Base-by-base conservation (phyloP, 2,329 filamentous ascomycete genomes). In the Paradendryphiella salina region DNA sequence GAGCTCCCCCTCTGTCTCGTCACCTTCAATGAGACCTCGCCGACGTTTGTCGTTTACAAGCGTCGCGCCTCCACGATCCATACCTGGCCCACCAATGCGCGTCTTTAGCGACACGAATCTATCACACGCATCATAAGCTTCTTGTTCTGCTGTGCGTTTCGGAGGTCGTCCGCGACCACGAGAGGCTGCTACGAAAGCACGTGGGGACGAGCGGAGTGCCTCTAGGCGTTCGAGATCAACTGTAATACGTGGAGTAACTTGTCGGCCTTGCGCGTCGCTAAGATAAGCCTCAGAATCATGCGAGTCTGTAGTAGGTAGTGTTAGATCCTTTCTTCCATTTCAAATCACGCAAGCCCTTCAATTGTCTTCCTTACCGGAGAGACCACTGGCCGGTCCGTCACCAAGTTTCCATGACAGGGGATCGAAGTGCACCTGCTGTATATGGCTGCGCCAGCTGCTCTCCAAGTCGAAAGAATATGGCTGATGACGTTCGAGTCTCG, bases 371-470 rank as follows among this genome's bases (percentile, higher is more conserved):
- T 81, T 77, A 85, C 83, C 82, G 73, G 77, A 79, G 62, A 77
- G 71, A 54, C 77, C 77, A 50, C 78, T 76, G 39, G 75, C 75
- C 34, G 82, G 82, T 44, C 84, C 83, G 71, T 85, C 82, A n/a
- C 83, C 83, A 35, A 80, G 73, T 58, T 77, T 73, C 79, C 81
- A 82, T n/a, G 79, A 80, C 35, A 84, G 62, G 14, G 78, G 73
- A 15, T 70, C 66, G n/a, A 86, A 64, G 66, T 86, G 84, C 15
- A 62, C 65, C 26, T 73, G 65, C 49, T 80, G 75, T 18, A 85
- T 63, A 61, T 86, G 84, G 17, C 72, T 67, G 43, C 75, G 68
- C 76, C 83, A 81, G 11, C 71, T 61, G 9, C 70, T 67, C 23
- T 75, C 65, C 7, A 66, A 62, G 7, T 62, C 60, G 53, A 80